These are phyloP conservation scores for Camelina hispida DNA, from an alignment of 345 rosid genomes.

Conservation along the genomic window DNA sequence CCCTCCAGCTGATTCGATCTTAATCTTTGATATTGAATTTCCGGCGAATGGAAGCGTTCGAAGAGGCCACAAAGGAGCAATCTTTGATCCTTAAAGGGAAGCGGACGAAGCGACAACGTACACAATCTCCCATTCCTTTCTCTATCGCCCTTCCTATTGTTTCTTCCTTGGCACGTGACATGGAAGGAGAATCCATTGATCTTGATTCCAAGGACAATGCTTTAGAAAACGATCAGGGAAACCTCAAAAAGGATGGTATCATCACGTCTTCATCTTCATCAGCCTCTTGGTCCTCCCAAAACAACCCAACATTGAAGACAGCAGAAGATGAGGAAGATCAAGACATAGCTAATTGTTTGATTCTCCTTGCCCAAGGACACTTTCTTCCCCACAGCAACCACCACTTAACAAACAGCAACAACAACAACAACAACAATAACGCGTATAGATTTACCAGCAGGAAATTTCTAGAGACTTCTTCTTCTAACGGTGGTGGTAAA, in stretches of 20 bases:
- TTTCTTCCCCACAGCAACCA: constrained; percentile 28
- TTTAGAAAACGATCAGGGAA: constrained; percentile 28
- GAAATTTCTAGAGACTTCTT: constrained; percentile 63
- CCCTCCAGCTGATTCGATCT: constrained; percentile 12
- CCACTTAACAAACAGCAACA: constrained; percentile 20
- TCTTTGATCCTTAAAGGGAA: constrained; percentile 63
- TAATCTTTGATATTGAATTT: constrained; percentile 17
- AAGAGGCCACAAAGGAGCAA: constrained; percentile 54
- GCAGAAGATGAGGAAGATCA: constrained; percentile 63
- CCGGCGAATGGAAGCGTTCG: constrained; percentile 57
- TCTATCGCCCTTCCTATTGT: constrained; percentile 45
- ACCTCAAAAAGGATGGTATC: constrained; percentile 16
- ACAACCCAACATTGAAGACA: constrained; percentile 44
- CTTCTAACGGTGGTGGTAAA: constrained; percentile 52
- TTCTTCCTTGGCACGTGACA: constrained; percentile 22
- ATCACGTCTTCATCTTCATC: constrained; percentile 45
- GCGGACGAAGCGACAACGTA: constrained; percentile 73
- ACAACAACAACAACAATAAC: constrained; percentile 21
- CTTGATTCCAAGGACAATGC: constrained; percentile 47
- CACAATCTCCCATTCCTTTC: constrained; percentile 64
- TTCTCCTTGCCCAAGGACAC: constrained; percentile 81
- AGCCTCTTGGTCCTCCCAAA: constrained; percentile 46
- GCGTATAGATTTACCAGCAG: constrained; percentile 61
- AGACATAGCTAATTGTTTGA: constrained; percentile 90
- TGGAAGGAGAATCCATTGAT: constrained; percentile 39